phyloP scores from a whole-genome alignment of 768 basidiomycete species.

The Amyloporia xantha region DNA sequence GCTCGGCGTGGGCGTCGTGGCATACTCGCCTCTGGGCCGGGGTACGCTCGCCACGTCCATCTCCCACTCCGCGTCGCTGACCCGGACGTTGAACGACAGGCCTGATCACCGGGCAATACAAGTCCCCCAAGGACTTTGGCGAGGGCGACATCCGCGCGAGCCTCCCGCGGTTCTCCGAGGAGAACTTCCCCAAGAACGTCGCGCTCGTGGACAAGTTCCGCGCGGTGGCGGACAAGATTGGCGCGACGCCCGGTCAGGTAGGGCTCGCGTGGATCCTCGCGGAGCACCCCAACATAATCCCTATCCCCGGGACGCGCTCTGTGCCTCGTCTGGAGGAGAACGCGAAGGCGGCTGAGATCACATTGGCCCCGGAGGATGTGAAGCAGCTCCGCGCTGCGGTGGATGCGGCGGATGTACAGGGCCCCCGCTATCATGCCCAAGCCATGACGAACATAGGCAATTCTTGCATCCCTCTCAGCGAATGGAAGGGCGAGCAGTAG shows the following conservation, averaged over 20 bases:
- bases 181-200: constrained; percentile 41
- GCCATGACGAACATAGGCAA: not conserved
- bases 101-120: constrained; percentile 37
- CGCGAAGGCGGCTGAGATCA: not conserved
- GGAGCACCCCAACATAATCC: constrained; percentile 24
- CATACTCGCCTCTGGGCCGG: constrained; percentile 42
- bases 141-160: constrained; percentile 23
- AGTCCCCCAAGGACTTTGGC: constrained; percentile 23
- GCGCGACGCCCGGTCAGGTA: constrained; percentile 28
- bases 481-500: constrained; percentile 6
- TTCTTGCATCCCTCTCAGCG: not conserved
- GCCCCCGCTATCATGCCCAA: not conserved
- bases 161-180: constrained; percentile 23
- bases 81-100: constrained; percentile 25
- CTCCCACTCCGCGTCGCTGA: not conserved
- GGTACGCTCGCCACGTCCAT: constrained; percentile 26
- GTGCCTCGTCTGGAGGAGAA: constrained; percentile 5
- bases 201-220: constrained; percentile 28
- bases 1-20: constrained; percentile 34
- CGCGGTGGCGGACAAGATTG: constrained; percentile 27
- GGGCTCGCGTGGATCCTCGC: constrained; percentile 28
- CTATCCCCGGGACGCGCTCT: constrained; percentile 14
- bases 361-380: not conserved
- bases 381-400: not conserved
- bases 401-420: not conserved